Conservation (phyloP, 2,329 filamentous ascomycete species). For the Colletotrichum sp. region DNA sequence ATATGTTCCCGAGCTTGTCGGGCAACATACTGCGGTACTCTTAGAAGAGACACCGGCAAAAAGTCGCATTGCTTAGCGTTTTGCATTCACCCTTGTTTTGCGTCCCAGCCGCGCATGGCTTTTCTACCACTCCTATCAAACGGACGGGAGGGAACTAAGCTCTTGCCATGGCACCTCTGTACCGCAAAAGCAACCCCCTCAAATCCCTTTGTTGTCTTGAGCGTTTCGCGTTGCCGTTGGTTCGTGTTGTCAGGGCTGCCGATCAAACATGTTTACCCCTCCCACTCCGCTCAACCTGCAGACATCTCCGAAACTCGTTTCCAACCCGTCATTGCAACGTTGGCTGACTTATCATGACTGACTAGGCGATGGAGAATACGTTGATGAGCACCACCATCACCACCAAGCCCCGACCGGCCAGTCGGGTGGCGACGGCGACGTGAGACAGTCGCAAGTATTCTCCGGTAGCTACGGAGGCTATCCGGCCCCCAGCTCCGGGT, state of each 20-base stretch:
- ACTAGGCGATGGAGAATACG: constrained; percentile 64
- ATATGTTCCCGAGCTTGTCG: constrained; percentile 15
- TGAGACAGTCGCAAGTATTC: constrained; percentile 78
- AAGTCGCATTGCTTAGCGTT: constrained; percentile 24
- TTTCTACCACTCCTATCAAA: background rate
- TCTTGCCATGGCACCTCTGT: constrained; percentile 13
- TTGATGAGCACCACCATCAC: constrained; percentile 72
- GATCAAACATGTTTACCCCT: constrained; percentile 22
- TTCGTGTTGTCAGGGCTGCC: constrained; percentile 8
- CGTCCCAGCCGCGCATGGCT: constrained; percentile 21
- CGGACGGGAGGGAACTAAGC: background rate
- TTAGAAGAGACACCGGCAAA: constrained; percentile 24
- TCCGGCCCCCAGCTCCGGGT: constrained; percentile 57
- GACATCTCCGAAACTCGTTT: constrained; percentile 3
- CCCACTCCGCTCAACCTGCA: constrained; percentile 12
- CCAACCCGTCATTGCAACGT: constrained; percentile 15
- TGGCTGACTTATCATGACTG: constrained; percentile 25
- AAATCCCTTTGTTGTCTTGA: constrained; percentile 8
- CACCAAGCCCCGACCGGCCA: constrained; percentile 64
- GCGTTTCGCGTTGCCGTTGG: constrained; percentile 15
- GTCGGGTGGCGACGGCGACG: constrained; percentile 61
- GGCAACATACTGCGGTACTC: constrained; percentile 10
- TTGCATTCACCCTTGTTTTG: constrained; percentile 20
- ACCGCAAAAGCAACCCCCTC: constrained; percentile 5
- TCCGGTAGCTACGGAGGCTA: constrained; percentile 62